These are phyloP conservation scores for Colletotrichum abscissum DNA, from an alignment of 2,329 filamentous ascomycete species.

Conservation along the genomic window DNA sequence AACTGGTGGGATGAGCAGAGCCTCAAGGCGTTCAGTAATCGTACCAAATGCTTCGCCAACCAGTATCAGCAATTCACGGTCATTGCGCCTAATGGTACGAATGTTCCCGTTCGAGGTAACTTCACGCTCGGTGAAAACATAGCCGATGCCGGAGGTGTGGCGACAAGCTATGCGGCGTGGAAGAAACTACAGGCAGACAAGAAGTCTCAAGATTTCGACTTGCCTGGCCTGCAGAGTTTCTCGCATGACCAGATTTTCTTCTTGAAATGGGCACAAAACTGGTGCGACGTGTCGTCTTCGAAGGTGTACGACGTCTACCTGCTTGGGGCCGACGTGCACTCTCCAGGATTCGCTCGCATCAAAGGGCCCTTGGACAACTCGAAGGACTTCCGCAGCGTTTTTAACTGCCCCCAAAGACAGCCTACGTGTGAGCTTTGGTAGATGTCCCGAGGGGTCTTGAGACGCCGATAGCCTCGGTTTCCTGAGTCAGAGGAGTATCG, in stretches of 20 bases:
- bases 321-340: conserved; percentile 73
- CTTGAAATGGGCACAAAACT: conserved; percentile 70
- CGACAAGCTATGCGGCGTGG: conserved; percentile 74
- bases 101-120: conserved; percentile 70
- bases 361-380: conserved; percentile 74
- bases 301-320: conserved; percentile 62
- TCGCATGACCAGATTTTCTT: conserved; percentile 78
- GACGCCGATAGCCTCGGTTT: neutral
- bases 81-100: conserved; percentile 63
- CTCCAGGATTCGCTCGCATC: conserved; percentile 71
- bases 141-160: conserved; percentile 75
- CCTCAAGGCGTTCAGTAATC: conserved; percentile 65
- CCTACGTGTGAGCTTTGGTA: conserved; percentile 79
- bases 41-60: conserved; percentile 73
- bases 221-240: conserved; percentile 72
- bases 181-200: conserved; percentile 63
- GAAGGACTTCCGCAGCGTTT: conserved; percentile 73
- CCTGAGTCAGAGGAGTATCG: neutral
- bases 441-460: neutral
- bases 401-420: conserved; percentile 72
- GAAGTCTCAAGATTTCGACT: conserved; percentile 53
- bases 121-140: conserved; percentile 78
- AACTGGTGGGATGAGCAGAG: conserved; percentile 75
- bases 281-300: conserved; percentile 73
- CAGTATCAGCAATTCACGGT: conserved; percentile 73